phyloP scores from a whole-genome alignment of 768 basidiomycete genomes.

The Sutorius australiensis region DNA sequence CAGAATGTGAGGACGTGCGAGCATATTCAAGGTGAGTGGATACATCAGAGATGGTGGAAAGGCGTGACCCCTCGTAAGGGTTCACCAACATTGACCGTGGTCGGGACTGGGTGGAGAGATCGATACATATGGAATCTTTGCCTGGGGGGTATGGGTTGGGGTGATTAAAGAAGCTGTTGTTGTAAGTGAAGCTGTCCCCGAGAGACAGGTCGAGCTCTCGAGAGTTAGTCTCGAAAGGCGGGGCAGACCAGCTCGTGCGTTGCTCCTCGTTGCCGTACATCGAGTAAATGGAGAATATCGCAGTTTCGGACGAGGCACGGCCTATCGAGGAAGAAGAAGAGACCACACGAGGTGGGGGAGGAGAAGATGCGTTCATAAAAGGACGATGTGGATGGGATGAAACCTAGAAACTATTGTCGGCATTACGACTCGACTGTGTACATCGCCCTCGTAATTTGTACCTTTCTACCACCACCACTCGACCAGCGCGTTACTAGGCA shows the following conservation, averaged over 20 bases:
- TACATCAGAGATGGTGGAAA: conserved; percentile 26
- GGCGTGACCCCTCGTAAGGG: conserved; percentile 20
- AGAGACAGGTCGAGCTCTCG: conserved; percentile 36
- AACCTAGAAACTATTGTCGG: not conserved
- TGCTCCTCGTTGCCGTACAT: conserved; percentile 70
- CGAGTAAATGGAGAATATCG: conserved; percentile 81
- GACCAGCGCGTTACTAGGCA: too few species aligned
- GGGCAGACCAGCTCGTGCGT: conserved; percentile 46
- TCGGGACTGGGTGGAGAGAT: conserved; percentile 26
- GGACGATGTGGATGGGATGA: conserved; percentile 3
- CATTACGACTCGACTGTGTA: not conserved
- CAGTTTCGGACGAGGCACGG: conserved; percentile 63
- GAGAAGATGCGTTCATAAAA: conserved; percentile 37
- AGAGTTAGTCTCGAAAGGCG: conserved; percentile 35
- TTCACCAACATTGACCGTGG: conserved; percentile 19
- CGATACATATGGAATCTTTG: conserved; percentile 29
- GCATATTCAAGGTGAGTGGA: conserved; percentile 20
- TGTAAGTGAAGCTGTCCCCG: conserved; percentile 33
- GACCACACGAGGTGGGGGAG: conserved; percentile 26
- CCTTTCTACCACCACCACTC: not conserved
- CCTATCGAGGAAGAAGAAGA: conserved; percentile 26
- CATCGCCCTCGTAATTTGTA: not conserved
- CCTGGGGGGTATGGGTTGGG: conserved; percentile 14
- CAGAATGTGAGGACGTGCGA: conserved; percentile 19
- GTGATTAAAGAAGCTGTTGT: conserved; percentile 30